Evolutionary conservation across 805 yeast species (phyloP), one percentile per base, ranked within the genome.

Genomic region (Yarrowia divulgata): DNA sequence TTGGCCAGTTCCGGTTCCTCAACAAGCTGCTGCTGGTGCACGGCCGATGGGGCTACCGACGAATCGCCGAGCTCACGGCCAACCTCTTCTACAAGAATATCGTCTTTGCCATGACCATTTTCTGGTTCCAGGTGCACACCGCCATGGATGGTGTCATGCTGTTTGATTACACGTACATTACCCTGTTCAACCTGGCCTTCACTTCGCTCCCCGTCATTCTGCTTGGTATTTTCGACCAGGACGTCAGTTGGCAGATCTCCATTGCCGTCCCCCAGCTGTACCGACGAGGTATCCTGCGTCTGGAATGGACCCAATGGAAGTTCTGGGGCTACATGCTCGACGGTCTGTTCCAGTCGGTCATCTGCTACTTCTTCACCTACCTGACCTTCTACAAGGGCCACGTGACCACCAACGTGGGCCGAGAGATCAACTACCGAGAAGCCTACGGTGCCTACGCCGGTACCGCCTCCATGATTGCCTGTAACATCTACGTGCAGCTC

Each of bases 161-260:
- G 74, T 90, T 86, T 73, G 95, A 90, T 78, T 90, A 85, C 79
- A 90, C 95, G 29, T 90, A 84, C 75, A 84, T 90, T 79, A 88
- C 88, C 88, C 87, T 90, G 74, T 90, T 87, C 82, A 90, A 90
- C 77, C 83, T 90, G 82, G 93, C 93, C 2, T 90, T 90, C 76
- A 90, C 96, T 1, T 90, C 95, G 13, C 79, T 90, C 71, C 94
- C 96, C 0, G 90, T 90, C 64, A 88, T 90, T 69, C 83, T 88
- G 73, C 78, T 90, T 78, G 96, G 90, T 14, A 84, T 88, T 23
- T 79, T 90, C 50, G 96, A 90, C 77, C 96, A 90, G 77, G 96
- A 90, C 77, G 91, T 90, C 35, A 81, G 85, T 39, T 92, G 87
- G 74, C 81, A 82, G 50, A 86, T 89, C 13, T 85, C 92, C 6